These are phyloP conservation scores for Cystobasidium tubakii DNA, from an alignment of 768 basidiomycete species.

Conservation along the genomic window DNA sequence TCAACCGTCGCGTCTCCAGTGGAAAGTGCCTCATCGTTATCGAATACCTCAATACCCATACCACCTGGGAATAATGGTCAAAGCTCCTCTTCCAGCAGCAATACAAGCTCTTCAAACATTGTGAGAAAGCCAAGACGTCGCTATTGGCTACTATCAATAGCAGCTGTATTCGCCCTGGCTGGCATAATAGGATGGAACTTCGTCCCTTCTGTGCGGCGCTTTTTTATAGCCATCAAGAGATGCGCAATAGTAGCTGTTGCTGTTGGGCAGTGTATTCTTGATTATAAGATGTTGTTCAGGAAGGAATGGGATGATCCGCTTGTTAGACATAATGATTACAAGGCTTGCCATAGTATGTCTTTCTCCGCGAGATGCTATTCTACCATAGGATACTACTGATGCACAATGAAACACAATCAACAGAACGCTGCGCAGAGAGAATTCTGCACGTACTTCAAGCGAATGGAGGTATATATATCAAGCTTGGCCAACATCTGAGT, in stretches of 20 bases:
- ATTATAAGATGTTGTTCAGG: conserved; percentile 47
- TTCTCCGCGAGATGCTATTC: conserved; percentile 63
- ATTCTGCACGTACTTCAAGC: conserved; percentile 75
- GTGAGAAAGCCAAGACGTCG: conserved; percentile 11
- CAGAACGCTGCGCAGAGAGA: conserved; percentile 63
- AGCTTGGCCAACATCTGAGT: conserved; percentile 75
- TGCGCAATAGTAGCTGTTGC: conserved; percentile 67
- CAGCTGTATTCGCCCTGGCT: conserved; percentile 7
- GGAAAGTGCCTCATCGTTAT: background rate
- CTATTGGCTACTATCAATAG: conserved; percentile 5
- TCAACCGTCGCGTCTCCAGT: background rate
- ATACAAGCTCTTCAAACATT: background rate
- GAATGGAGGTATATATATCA: conserved; percentile 52
- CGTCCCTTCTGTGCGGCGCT: conserved; percentile 68
- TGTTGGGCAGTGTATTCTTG: conserved; percentile 48
- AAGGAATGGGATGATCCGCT: conserved; percentile 46
- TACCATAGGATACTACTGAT: conserved; percentile 55
- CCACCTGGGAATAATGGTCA: background rate
- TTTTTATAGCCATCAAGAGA: conserved; percentile 64
- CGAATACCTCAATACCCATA: background rate
- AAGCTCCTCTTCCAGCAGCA: background rate
- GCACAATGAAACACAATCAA: conserved; percentile 64
- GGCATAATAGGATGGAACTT: conserved; percentile 57
- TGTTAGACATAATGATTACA: conserved; percentile 53
- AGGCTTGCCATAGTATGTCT: conserved; percentile 53